Evolutionary conservation across 2,329 filamentous ascomycete species (phyloP).

Genomic region (Penicillium sp.): DNA sequence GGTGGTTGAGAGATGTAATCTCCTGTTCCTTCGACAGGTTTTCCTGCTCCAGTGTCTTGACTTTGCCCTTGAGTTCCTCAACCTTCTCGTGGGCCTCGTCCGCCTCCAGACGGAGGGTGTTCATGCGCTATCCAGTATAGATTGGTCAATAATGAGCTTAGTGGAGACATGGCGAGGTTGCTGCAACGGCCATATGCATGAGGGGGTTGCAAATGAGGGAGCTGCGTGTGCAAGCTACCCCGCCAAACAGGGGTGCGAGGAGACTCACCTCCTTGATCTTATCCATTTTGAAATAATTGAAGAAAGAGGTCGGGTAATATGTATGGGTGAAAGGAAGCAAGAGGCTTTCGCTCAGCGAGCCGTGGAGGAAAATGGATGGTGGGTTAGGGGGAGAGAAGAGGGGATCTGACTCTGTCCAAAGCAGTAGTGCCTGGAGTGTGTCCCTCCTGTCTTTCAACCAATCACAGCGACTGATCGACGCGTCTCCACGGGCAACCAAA

Average conservation of each 20-base stretch:
- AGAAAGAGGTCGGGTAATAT: conserved; percentile 18
- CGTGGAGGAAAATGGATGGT: conserved; percentile 17
- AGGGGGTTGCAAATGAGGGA: conserved; percentile 19
- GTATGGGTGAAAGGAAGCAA: conserved; percentile 28
- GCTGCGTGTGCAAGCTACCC: conserved; percentile 35
- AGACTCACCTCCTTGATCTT: conserved; percentile 79
- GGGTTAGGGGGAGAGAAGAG: conserved; percentile 19
- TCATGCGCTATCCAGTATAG: conserved; percentile 73
- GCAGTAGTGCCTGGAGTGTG: conserved; percentile 7
- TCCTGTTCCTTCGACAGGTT: conserved; percentile 96
- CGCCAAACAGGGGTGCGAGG: conserved; percentile 30
- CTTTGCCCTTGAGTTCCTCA: conserved; percentile 78
- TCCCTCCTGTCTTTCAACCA: conserved; percentile 12
- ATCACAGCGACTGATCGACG: conserved; percentile 18
- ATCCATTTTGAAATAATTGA: conserved; percentile 59
- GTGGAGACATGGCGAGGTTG: conserved; percentile 12
- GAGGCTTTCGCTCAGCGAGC: conserved; percentile 38
- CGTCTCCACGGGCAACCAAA: conserved; percentile 40
- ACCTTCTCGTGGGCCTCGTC: conserved; percentile 75
- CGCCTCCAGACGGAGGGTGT: conserved; percentile 85
- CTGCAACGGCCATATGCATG: conserved; percentile 14
- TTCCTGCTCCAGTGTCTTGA: conserved; percentile 91
- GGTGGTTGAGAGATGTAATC: conserved; percentile 92
- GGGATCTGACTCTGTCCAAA: conserved; percentile 4
- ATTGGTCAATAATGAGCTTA: conserved; percentile 16